phyloP scores from a whole-genome alignment of 495 filamentous ascomycete species.

The Penicillium simplicissimum region DNA sequence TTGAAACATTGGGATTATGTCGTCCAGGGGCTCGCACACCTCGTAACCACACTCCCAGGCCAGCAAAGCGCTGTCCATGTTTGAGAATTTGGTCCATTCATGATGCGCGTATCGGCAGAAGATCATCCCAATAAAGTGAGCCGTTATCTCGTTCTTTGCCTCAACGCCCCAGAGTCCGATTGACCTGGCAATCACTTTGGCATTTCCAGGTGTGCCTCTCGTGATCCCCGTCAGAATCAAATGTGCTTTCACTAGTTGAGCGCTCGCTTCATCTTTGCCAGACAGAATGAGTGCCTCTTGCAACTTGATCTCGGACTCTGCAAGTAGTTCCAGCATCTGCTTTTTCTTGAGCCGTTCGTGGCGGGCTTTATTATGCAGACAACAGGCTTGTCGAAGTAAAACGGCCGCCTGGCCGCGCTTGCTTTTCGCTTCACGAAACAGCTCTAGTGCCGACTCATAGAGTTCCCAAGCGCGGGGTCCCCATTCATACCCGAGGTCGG shows the following conservation, averaged over 20 bases:
- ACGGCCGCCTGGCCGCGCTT: constrained; percentile 23
- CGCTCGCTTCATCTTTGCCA: constrained; percentile 24
- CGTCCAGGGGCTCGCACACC: constrained; percentile 10
- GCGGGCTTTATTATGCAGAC: constrained; percentile 20
- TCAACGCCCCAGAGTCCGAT: constrained; percentile 26
- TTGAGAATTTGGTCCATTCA: constrained; percentile 23
- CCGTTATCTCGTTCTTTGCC: constrained; percentile 20
- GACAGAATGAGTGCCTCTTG: constrained; percentile 19
- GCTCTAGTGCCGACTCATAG: constrained; percentile 17
- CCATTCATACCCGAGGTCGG: constrained; percentile 17
- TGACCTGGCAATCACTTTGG: constrained; percentile 17
- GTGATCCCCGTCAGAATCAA: constrained; percentile 24
- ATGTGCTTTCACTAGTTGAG: constrained; percentile 23
- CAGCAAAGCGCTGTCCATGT: constrained; percentile 15
- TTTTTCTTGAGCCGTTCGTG: constrained; percentile 2
- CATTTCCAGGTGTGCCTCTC: constrained; percentile 9
- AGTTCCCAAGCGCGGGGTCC: constrained; percentile 3
- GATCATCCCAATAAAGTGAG: constrained; percentile 19
- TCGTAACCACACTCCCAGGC: constrained; percentile 24
- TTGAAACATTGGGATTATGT: constrained; percentile 23
- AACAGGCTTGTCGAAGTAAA: constrained; percentile 29
- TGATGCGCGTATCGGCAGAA: constrained; percentile 17
- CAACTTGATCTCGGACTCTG: constrained; percentile 15
- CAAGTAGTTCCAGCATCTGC: constrained; percentile 8
- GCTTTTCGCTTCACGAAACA: constrained; percentile 18